Percentiles rank a stretch among this genome's conserved stretches.
These are phyloP conservation scores for Phalaenopsis equestris DNA, from an alignment of 106 monocot genomes.

Conservation along the genomic window DNA sequence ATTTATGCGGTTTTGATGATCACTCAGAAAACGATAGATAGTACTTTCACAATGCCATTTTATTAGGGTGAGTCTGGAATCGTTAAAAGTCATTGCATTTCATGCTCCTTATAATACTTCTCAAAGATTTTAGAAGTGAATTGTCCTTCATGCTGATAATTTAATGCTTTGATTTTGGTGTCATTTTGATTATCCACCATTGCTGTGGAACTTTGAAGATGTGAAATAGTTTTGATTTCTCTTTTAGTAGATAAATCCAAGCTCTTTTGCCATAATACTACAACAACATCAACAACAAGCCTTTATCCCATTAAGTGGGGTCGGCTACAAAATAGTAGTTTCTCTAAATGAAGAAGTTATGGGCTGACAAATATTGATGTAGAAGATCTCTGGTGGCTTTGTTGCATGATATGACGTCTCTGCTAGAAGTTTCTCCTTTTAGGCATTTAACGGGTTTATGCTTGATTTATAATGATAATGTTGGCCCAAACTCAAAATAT, in stretches of 20 bases:
- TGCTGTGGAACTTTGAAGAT: not conserved
- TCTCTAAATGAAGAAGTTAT: not conserved
- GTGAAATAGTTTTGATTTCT: not conserved
- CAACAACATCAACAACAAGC: no score
- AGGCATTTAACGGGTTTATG: not conserved
- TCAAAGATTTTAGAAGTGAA: not conserved
- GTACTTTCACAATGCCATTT: not conserved
- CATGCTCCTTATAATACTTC: not conserved
- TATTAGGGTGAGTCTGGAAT: not conserved
- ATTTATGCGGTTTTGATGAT: no score
- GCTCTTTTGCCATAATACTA: not conserved
- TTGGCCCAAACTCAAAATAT: not conserved
- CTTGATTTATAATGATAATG: not conserved
- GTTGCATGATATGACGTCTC: not conserved
- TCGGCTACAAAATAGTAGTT: not conserved
- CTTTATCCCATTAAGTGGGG: no score
- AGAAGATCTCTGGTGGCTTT: not conserved
- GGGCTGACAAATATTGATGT: not conserved
- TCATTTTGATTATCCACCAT: not conserved
- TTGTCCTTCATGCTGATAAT: not conserved
- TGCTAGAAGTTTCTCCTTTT: not conserved
- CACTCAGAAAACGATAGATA: no score
- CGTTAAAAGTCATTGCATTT: not conserved
- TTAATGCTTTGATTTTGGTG: not conserved
- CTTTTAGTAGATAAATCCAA: not conserved